Base-by-base conservation (phyloP, 116 monocot genomes). In the Cymodocea nodosa region DNA sequence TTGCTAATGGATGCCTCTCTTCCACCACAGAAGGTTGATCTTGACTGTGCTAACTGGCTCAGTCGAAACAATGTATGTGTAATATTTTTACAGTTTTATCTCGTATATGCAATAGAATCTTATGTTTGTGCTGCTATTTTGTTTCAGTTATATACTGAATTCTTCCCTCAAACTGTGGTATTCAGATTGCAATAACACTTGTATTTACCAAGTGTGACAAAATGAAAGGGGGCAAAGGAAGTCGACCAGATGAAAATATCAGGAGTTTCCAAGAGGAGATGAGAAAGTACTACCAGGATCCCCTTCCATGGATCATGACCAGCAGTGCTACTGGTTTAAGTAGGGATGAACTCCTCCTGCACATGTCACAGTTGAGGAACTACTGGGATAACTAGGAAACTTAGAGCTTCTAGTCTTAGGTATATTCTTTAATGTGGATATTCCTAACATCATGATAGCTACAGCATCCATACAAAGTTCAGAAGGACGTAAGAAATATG, bases 161-260 rank as follows among this genome's bases (percentile, higher is more conserved):
- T 44, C 44, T 44, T 44, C 44, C 44, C 44, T 37, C 37, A n/a
- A 62, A 62, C 62, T 15, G 5, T 56, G 22, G 50, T 39, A 51
- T 71, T 20, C 69, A 97, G 97, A 85, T 97, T 70, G 83, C 74
- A 8, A 74, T 88, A 62, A 97, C 97, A 4, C 83, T 87, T 75
- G 91, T 97, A 56, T 97, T 97, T 76, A 97, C 91, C 36, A 97
- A 97, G 76, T 97, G 90, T 53, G 99, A 99, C 66, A 99, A 99
- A 83, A 70, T 75, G 50, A 99, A 92, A 77, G 83, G 77, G 0
- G 83, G 81, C 50, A 99, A 92, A 73, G 92, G 89, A 35, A 81
- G 66, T 52, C 72, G 67, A 34, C 83, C 84, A 3, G 83, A 79
- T 2, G 99, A 85, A 52, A 99, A 92, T 64, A 70, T 99, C 23